Base-by-base conservation (phyloP, 208 protist species). In the Leishmania mexicana region DNA sequence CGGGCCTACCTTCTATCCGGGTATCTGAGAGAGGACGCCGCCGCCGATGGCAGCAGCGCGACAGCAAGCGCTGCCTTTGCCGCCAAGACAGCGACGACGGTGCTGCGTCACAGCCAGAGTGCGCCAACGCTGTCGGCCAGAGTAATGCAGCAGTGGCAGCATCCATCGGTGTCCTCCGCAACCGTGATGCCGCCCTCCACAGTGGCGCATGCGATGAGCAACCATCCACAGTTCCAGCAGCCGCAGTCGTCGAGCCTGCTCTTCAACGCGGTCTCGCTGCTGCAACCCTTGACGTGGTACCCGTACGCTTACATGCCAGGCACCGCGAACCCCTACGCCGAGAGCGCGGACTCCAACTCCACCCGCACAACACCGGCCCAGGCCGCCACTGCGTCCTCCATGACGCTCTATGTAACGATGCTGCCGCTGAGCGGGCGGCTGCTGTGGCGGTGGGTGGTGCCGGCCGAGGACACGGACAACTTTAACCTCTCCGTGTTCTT, bases 401-500 rank as follows among this genome's bases (percentile, higher is more conserved):
- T 88, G 85, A 79, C 83, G n/a, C 82, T 91, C 35, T 89, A 81
- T 79, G 85, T 83, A 35, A 54, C 90, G 0, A 74, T 51, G 64
- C 81, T 96, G 42, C 91, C 93, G 11, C 78, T 91, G 47, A 90
- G 85, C 21, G 83, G 88, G 28, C 83, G 85, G 6, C 78, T 82
- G 53, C 72, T 96, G 42, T 87, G 86, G 78, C 91, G 91, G 75
- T 89, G 89, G 80, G 86, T 90, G 21, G 78, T 96, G 24, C 93
- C 93, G 1, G 91, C 93, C 11, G 90, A 93, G 62, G 93, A 96
- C 76, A 85, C 78, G 5, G 90, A 90, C 53, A 81, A 71, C 45
- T 96, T 92, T 80, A 89, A 96, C 81, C 91, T 96, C 53, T 94
- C 91, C 64, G 79, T 88, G 67, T 92, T 93, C 73, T 96, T 96